Evolutionary conservation across 2,329 filamentous ascomycete species (phyloP).

Genomic region (Botrytis porri): DNA sequence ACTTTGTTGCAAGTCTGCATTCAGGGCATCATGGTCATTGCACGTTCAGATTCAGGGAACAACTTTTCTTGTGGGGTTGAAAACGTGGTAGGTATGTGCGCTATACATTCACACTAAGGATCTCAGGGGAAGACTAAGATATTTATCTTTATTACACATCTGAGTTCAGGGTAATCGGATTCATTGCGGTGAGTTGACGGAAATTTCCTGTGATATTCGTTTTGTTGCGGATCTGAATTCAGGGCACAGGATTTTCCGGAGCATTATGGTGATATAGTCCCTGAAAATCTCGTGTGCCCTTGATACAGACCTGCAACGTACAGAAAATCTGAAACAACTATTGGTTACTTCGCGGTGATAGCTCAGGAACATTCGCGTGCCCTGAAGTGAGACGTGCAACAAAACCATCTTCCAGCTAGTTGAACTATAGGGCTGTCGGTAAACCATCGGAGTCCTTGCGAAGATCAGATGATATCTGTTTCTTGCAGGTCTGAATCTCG

Average conservation of each 20-base stretch:
- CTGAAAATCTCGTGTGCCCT: neutral
- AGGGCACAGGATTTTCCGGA: neutral
- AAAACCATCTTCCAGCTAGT: neutral
- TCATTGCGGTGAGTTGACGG: no score
- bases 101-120: neutral
- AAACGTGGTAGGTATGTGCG: neutral
- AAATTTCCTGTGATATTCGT: neutral
- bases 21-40: neutral
- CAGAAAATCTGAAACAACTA: neutral
- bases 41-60: neutral
- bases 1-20: neutral
- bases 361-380: neutral
- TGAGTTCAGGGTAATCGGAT: neutral
- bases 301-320: neutral
- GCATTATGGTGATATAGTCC: no score
- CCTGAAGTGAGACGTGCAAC: neutral
- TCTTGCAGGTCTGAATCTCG: neutral
- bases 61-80: neutral
- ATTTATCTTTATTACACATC: neutral
- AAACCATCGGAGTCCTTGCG: neutral
- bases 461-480: neutral
- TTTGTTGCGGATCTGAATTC: neutral
- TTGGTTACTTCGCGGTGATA: neutral
- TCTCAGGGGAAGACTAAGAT: neutral
- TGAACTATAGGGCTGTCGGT: neutral